Evolutionary conservation across 116 monocot genomes (phyloP), one percentile per base, ranked within the genome.

Genomic region (Papilionanthe hybrid): DNA sequence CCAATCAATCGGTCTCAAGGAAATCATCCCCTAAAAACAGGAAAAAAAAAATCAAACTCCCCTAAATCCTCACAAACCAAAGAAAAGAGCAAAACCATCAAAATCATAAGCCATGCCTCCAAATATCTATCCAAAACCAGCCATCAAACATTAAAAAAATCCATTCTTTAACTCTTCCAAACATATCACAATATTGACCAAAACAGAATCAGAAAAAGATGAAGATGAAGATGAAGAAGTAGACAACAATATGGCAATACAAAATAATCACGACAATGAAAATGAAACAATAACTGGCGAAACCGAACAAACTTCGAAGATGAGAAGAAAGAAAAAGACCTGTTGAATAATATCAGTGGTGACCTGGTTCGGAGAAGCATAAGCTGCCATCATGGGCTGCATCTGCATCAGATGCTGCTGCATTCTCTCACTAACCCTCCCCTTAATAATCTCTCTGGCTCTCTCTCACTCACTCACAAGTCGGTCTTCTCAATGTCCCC

Each of bases 341-440:
- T 86, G 86, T 72, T 86, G 86, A 20, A 86, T 86, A 72, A 86
- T 71, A 76, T 86, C 86, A 12, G 86, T 86, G 63, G 86, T 86
- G 80, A 86, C 86, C 32, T 79, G 83, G 58, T 77, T 83, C 12
- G 82, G 80, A 58, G 82, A 77, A 63, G 75, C 82, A 25, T 86
- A 86, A 42, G 79, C 83, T 56, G 82, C 83, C 86, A 86, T 86
- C 79, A 86, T 83, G 72, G 82, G 86, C 86, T 86, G 86, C 86
- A 82, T 80, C 80, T 86, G 86, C 86, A 82, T 82, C 80, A 82
- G 82, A 75, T 86, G 86, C 83, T 86, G 86, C 83, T 86, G 86
- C 86, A 86, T 86, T 83, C 69, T 79, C 82, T 72, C 86, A 75
- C 17, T 28, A 72, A 25, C 25, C 53, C 77, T 5, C 47, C 49